Conservation (phyloP, 805 yeast genomes). For the Ogataea methanolica region DNA sequence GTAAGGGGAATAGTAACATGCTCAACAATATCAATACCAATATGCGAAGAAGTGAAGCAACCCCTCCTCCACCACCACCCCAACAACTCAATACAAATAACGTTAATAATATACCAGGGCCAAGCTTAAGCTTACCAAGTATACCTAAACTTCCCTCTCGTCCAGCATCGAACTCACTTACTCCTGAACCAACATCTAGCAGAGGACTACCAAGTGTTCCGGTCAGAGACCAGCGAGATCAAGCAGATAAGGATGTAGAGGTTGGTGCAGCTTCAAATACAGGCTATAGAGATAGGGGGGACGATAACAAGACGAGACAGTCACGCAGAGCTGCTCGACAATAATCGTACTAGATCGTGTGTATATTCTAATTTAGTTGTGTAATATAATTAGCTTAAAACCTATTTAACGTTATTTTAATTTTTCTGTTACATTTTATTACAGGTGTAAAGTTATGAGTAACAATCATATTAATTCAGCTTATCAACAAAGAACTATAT, state of each 20-base stretch:
- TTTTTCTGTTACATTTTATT: no score
- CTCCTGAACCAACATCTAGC: slow-evolving; percentile 20
- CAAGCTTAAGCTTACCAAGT: slow-evolving; percentile 9
- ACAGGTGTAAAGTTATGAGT: no score
- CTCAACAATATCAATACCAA: background rate
- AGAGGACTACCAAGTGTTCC: slow-evolving; percentile 11
- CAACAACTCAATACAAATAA: slow-evolving; percentile 7
- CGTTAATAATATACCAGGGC: no score
- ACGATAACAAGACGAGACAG: background rate
- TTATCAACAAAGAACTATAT: no score
- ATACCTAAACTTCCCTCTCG: slow-evolving; percentile 21
- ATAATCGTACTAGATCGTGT: no score
- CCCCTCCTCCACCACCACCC: slow-evolving; percentile 7
- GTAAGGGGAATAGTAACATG: background rate
- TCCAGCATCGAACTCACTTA: slow-evolving; percentile 21
- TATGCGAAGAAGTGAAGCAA: slow-evolving; percentile 3
- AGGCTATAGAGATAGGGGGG: slow-evolving; percentile 18
- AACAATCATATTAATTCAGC: no score
- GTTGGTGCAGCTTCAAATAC: slow-evolving; percentile 13
- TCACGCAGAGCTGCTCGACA: background rate
- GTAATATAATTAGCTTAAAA: no score
- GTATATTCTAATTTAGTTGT: background rate
- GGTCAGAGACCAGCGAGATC: slow-evolving; percentile 22
- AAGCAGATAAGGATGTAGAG: slow-evolving; percentile 25
- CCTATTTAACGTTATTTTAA: no score